Evolutionary conservation across 2,329 filamentous ascomycete genomes (phyloP).

Genomic region (Pseudogymnoascus sp.): DNA sequence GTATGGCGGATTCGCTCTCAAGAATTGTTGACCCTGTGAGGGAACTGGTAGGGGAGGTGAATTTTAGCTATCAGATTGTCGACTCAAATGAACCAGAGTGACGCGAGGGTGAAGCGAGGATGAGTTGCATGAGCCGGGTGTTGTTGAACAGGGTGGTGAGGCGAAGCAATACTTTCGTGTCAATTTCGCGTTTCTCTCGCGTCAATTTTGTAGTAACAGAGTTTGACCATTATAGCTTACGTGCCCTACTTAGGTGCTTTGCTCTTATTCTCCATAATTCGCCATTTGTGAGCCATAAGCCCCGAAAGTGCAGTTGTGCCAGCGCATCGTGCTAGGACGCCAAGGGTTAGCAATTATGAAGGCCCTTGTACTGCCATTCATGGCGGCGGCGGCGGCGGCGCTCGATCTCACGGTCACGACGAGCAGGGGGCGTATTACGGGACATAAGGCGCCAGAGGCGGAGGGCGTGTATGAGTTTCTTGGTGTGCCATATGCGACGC

Average conservation of each 20-base stretch:
- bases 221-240: too few species aligned
- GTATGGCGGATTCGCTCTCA: slow-evolving; percentile 10
- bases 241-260: too few species aligned
- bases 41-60: slow-evolving; percentile 59
- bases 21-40: slow-evolving; percentile 44
- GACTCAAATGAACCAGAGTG: background rate
- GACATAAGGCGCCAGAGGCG: background rate
- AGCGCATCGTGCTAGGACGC: background rate
- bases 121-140: too few species aligned
- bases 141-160: too few species aligned
- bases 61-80: slow-evolving; percentile 38
- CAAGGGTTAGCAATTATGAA: background rate
- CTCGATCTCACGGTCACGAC: background rate
- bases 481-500: slow-evolving; percentile 8
- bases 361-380: background rate
- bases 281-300: too few species aligned
- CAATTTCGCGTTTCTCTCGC: too few species aligned
- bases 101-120: too few species aligned
- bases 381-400: background rate
- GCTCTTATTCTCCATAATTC: too few species aligned
- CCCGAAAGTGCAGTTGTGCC: too few species aligned
- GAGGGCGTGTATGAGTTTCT: slow-evolving; percentile 5
- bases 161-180: too few species aligned
- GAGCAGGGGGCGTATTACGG: background rate
- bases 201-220: too few species aligned